Evolutionary conservation across 345 rosid species (phyloP), one percentile per base, ranked within the genome.

Genomic region (Populus simonii): DNA sequence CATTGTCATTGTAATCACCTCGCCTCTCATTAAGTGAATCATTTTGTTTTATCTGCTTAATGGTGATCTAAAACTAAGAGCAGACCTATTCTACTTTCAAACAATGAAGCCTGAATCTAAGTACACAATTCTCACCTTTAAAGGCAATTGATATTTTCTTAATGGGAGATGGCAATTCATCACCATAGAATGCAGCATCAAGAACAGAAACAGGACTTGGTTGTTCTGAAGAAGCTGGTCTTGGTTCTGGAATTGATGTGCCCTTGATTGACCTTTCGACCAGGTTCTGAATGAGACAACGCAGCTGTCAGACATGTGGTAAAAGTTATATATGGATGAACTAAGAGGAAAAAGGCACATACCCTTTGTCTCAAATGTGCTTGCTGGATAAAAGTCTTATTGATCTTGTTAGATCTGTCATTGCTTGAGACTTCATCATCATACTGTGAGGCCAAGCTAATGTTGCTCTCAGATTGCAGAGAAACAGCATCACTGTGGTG

Each of bases 131-230:
- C 81, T 87, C 76, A 92, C 99, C 98, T 87, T 84, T 86, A 69
- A 92, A 89, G 82, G 75, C 85, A 68, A 78, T 79, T 80, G 93
- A 84, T 84, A 81, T 90, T 87, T 88, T 93, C 82, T 87, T 89
- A 83, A 92, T 88, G 2, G 98, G 98, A 41, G 96, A 93, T 77
- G 97, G 98, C 72, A 88, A 84, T 70, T 92, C 98, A 74, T 93
- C 98, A 75, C 81, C 81, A 23, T 83, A 88, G 81, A 91, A 88
- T 82, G 92, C 73, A 76, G 93, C 89, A 83, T 93, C 98, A n/a
- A 95, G 97, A 76, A 95, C 93, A 41, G 99, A 92, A 75, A 93
- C 87, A 6, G 97, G 99, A 77, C 99, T 95, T 8, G 99, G 98
- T 78, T 95, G 98, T 81, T 95, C 93, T 51, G 86, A 82, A 29